phyloP scores from a whole-genome alignment of 2,329 filamentous ascomycete genomes.

The Phyllachora maydis region DNA sequence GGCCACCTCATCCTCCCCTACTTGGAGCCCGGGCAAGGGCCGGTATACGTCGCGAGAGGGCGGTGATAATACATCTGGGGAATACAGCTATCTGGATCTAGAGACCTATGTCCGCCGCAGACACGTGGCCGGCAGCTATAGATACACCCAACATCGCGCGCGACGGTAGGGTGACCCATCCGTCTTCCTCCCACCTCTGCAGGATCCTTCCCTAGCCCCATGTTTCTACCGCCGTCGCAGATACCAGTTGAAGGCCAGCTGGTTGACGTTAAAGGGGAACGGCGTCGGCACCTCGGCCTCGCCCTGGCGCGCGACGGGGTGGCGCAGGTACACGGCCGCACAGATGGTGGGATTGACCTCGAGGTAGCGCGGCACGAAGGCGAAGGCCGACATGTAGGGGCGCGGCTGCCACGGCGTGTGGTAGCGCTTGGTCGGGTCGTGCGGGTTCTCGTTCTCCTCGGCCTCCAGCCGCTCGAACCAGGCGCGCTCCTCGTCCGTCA shows the following conservation, averaged over 20 bases:
- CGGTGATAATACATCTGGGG: too few species aligned
- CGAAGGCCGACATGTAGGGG: slow-evolving; percentile 76
- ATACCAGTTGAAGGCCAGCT: slow-evolving; percentile 89
- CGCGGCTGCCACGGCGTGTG: slow-evolving; percentile 77
- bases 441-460: slow-evolving; percentile 69
- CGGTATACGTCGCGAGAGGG: too few species aligned
- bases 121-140: too few species aligned
- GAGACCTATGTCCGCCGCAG: too few species aligned
- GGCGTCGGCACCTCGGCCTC: slow-evolving; percentile 70
- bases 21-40: too few species aligned
- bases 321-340: slow-evolving; percentile 81
- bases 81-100: too few species aligned
- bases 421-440: slow-evolving; percentile 65
- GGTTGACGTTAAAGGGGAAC: slow-evolving; percentile 47
- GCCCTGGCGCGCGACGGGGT: slow-evolving; percentile 76
- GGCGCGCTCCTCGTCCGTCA: slow-evolving; percentile 41
- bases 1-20: too few species aligned
- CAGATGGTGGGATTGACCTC: slow-evolving; percentile 98
- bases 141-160: too few species aligned
- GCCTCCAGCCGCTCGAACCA: too few species aligned
- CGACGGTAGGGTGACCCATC: too few species aligned
- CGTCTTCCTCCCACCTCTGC: not conserved
- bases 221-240: slow-evolving; percentile 54
- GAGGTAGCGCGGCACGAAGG: slow-evolving; percentile 84
- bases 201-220: not conserved